phyloP scores from a whole-genome alignment of 2,329 filamentous ascomycete species.

The Botrytis hyacinthi region DNA sequence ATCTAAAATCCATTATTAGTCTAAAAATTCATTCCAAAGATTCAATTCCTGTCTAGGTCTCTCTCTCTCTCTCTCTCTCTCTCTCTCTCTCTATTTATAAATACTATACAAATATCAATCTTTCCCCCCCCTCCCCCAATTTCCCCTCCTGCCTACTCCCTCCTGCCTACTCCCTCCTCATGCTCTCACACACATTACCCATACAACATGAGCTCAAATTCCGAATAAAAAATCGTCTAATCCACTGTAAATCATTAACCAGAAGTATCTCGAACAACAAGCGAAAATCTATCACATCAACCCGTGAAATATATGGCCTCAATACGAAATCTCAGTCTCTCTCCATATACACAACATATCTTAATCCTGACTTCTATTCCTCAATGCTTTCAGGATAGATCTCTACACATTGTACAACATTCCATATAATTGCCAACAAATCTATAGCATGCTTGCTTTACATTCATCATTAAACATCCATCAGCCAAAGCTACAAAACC shows the following conservation, averaged over 20 bases:
- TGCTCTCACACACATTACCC: not conserved
- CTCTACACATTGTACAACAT: no score
- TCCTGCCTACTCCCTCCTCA: not conserved
- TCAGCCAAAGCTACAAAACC: not conserved
- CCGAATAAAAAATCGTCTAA: not conserved
- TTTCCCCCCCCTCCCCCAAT: rapidly evolving
- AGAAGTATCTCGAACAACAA: not conserved
- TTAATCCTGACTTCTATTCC: not conserved
- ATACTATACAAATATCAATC: not conserved
- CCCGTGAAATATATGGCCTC: not conserved
- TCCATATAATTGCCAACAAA: not conserved
- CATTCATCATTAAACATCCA: not conserved
- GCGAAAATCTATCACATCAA: not conserved
- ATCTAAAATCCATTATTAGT: not conserved
- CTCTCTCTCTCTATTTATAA: not conserved
- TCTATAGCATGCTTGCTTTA: rapidly evolving
- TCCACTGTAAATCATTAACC: not conserved
- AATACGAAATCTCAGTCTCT: not conserved
- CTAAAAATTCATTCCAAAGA: not conserved
- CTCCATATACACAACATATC: not conserved
- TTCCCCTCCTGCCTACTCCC: not conserved
- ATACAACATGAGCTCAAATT: not conserved
- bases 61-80: not conserved
- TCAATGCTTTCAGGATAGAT: not conserved
- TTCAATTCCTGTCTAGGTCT: not conserved